Percentiles rank a stretch among this genome's conserved stretches.
Conservation (phyloP, 169 alveolate species). For the Eimeria mitis region DNA sequence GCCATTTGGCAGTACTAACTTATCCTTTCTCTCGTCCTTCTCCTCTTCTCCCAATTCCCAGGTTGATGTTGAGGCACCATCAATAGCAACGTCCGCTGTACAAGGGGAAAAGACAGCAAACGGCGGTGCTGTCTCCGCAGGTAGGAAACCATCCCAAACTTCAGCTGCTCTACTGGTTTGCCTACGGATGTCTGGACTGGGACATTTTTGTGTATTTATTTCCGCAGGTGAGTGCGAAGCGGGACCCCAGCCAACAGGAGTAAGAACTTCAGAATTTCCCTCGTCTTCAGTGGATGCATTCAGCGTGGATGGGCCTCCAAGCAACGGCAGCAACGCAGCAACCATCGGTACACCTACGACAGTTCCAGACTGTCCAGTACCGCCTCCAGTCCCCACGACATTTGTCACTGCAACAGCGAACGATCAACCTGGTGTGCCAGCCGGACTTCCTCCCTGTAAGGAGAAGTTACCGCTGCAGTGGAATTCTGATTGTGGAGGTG, state of each 20-base stretch:
- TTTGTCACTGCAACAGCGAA: background rate
- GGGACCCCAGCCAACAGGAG: background rate
- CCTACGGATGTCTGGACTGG: background rate
- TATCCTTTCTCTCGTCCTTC: slow-evolving; percentile 4
- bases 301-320: slow-evolving; percentile 54
- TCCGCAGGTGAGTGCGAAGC: slow-evolving; percentile 21
- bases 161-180: background rate
- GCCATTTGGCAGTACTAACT: slow-evolving; percentile 31
- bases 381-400: background rate
- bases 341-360: background rate
- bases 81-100: background rate
- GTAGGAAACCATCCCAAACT: background rate
- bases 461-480: slow-evolving; percentile 11
- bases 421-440: background rate
- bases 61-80: background rate
- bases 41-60: slow-evolving; percentile 18
- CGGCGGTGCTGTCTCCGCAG: slow-evolving; percentile 11
- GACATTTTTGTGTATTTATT: background rate
- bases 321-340: slow-evolving; percentile 23
- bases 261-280: slow-evolving; percentile 11
- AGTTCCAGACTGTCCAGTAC: background rate
- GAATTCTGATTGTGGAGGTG: slow-evolving; percentile 6
- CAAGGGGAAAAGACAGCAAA: background rate
- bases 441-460: background rate
- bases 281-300: slow-evolving; percentile 51